A percentile compares a stretch with the other conserved stretches of the same genome.
Evolutionary conservation across 108 stramenopile genomes (phyloP).

Genomic region (Nitzschia palea): DNA sequence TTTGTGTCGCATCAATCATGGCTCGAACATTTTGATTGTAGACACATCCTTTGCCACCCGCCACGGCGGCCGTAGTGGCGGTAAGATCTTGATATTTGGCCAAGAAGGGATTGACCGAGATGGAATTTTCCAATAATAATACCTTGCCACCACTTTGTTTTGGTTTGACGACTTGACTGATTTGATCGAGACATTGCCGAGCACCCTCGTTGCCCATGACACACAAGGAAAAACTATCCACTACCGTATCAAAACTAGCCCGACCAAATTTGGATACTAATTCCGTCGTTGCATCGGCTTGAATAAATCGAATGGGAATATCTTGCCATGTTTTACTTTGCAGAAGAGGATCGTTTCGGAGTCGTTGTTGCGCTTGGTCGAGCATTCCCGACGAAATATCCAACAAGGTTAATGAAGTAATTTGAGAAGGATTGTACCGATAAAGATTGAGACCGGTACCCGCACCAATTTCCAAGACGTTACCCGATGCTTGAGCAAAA

Average conservation of each 20-base stretch:
- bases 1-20: slow-evolving; percentile 52
- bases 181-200: slow-evolving; percentile 55
- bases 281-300: slow-evolving; percentile 81
- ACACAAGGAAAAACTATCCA: slow-evolving; percentile 86
- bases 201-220: slow-evolving; percentile 82
- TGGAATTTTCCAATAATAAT: slow-evolving; percentile 80
- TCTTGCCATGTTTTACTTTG: not conserved
- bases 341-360: not conserved
- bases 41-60: slow-evolving; percentile 86
- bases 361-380: slow-evolving; percentile 40
- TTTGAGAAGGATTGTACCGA: slow-evolving; percentile 46
- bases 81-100: slow-evolving; percentile 83
- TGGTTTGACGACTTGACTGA: slow-evolving; percentile 60
- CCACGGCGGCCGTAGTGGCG: slow-evolving; percentile 61
- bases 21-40: slow-evolving; percentile 83
- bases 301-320: slow-evolving; percentile 43
- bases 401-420: slow-evolving; percentile 71
- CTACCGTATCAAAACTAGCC: slow-evolving; percentile 73
- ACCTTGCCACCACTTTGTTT: slow-evolving; percentile 20
- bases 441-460: slow-evolving; percentile 84
- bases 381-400: slow-evolving; percentile 85
- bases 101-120: slow-evolving; percentile 67
- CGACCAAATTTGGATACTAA: slow-evolving; percentile 56
- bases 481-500: slow-evolving; percentile 55
- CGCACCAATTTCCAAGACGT: slow-evolving; percentile 82